Evolutionary conservation across 75 land plant genomes (phyloP).

Genomic region (Pinus taeda): DNA sequence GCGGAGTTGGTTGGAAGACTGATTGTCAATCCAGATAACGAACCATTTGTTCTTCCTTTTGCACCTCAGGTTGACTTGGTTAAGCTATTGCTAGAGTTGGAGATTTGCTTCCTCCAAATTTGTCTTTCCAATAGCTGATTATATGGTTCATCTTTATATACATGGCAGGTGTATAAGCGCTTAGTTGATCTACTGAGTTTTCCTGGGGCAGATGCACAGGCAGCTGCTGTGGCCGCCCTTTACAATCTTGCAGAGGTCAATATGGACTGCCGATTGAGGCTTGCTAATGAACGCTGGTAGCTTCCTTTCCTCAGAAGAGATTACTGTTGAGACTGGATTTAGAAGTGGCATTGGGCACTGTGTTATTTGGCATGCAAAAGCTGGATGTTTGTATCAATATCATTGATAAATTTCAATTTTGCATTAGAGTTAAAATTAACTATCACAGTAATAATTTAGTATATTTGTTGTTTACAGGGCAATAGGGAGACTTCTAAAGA

Average conservation of each 20-base stretch:
- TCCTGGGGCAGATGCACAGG: constrained; percentile 77
- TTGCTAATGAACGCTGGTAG: constrained; percentile 96
- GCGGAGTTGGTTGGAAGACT: constrained; percentile 90
- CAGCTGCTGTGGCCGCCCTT: constrained; percentile 93
- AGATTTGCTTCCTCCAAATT: neutral
- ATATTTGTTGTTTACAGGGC: constrained; percentile 50
- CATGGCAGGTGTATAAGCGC: constrained; percentile 77
- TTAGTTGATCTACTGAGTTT: constrained; percentile 85
- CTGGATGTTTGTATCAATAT: neutral
- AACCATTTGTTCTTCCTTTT: constrained; percentile 81
- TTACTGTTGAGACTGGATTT: neutral
- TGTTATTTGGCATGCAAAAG: too few species aligned
- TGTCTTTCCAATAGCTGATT: neutral
- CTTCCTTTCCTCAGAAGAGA: neutral
- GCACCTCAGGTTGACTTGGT: constrained; percentile 61
- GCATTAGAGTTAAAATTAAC: neutral
- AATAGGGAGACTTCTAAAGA: constrained; percentile 76
- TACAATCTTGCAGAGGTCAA: constrained; percentile 97
- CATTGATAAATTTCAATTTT: neutral
- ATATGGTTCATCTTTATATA: neutral
- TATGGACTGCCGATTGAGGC: constrained; percentile 92
- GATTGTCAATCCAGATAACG: constrained; percentile 97
- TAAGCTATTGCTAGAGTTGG: neutral
- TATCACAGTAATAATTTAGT: neutral
- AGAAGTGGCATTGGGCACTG: neutral